Evolutionary conservation across 345 rosid genomes (phyloP).

Genomic region (Melastoma malabathricum): DNA sequence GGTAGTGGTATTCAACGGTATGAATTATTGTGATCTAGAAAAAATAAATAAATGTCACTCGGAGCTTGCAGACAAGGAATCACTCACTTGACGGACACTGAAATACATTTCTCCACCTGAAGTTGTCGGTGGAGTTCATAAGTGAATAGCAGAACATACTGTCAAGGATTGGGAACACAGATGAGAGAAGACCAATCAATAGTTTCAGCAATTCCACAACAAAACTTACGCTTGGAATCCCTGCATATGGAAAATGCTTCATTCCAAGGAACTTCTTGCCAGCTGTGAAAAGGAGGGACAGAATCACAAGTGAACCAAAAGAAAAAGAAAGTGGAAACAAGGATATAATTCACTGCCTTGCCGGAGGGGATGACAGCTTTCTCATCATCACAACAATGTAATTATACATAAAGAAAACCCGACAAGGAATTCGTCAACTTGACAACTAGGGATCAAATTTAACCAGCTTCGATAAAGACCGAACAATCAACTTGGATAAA

Average conservation of each 20-base stretch:
- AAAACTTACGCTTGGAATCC: constrained; percentile 61
- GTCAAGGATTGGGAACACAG: constrained; percentile 13
- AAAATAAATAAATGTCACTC: no score
- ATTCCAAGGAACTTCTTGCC: constrained; percentile 40
- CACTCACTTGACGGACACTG: constrained; percentile 60
- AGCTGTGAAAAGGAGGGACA: constrained; percentile 22
- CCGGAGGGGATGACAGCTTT: no score
- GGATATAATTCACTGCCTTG: no score
- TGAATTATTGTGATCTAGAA: no score
- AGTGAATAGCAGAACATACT: constrained; percentile 66
- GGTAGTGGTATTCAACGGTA: background rate
- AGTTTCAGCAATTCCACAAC: background rate
- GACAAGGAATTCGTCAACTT: no score
- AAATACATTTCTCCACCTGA: constrained; percentile 30
- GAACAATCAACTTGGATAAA: no score
- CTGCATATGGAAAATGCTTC: constrained; percentile 47
- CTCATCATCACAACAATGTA: no score
- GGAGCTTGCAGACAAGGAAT: constrained; percentile 1
- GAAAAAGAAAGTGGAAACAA: background rate
- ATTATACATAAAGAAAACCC: no score
- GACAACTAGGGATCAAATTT: no score
- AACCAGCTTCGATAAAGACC: no score
- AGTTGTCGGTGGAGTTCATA: constrained; percentile 62
- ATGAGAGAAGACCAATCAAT: constrained; percentile 4
- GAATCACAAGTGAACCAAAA: background rate